phyloP scores from a whole-genome alignment of 1,139 yeast species.

The Arxiozyma bovina region DNA sequence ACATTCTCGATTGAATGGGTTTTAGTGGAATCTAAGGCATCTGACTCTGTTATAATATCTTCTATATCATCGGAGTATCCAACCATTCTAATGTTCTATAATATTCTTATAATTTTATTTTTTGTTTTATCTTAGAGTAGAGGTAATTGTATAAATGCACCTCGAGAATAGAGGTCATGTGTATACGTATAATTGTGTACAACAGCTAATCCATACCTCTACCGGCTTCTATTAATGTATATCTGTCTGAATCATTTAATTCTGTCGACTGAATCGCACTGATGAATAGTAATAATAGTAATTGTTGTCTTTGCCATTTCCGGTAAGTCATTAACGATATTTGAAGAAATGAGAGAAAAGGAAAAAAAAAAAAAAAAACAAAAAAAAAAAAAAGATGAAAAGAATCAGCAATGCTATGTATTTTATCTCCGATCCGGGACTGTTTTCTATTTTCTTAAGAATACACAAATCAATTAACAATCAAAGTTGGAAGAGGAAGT shows the following conservation, averaged over 20 bases:
- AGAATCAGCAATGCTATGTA: background rate
- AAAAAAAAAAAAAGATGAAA: too few species aligned
- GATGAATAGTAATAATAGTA: background rate
- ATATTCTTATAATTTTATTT: too few species aligned
- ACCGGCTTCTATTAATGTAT: too few species aligned
- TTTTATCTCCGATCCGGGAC: background rate
- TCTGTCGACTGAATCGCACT: background rate
- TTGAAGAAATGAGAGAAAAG: background rate
- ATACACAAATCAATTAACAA: background rate
- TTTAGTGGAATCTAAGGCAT: background rate
- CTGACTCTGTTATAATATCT: background rate
- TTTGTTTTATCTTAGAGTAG: background rate
- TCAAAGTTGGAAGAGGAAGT: background rate
- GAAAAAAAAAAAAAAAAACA: too few species aligned
- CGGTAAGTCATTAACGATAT: background rate
- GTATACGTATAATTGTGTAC: too few species aligned
- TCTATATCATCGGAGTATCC: background rate
- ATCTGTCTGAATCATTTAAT: too few species aligned
- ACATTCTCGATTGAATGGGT: slow-evolving; percentile 4
- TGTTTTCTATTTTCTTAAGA: background rate
- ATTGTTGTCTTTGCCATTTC: background rate
- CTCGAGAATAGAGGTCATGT: background rate
- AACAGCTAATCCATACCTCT: background rate
- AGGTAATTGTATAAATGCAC: too few species aligned
- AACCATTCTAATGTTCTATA: background rate